These are phyloP conservation scores for Mucor circinelloides DNA, from an alignment of 371 early-diverging fungal species.

Conservation along the genomic window DNA sequence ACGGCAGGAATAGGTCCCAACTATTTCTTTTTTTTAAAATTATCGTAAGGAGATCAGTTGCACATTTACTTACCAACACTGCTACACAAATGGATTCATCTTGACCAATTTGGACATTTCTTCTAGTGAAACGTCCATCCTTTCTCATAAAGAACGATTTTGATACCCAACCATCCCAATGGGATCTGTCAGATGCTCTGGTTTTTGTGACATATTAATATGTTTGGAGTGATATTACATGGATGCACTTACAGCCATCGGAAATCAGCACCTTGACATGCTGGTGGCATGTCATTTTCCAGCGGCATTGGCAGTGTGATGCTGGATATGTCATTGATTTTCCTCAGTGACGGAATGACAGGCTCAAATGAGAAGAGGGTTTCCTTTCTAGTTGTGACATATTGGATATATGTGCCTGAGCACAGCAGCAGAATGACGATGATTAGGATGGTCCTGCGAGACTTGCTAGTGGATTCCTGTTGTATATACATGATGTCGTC, in stretches of 20 bases:
- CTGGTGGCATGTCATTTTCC: slow-evolving; percentile 2
- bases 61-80: slow-evolving; percentile 21
- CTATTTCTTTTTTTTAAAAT: slow-evolving; percentile 18
- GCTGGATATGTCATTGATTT: not conserved
- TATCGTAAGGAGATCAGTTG: not conserved
- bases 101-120: slow-evolving; percentile 15
- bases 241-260: slow-evolving; percentile 32
- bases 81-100: slow-evolving; percentile 27
- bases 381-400: not conserved
- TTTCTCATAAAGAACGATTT: slow-evolving; percentile 30
- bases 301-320: slow-evolving; percentile 3
- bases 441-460: not conserved
- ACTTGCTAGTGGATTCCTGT: not conserved
- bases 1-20: slow-evolving; percentile 48
- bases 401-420: slow-evolving; percentile 6
- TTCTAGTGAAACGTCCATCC: slow-evolving; percentile 27
- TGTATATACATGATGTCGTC: not conserved
- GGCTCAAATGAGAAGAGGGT: not conserved
- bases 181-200: slow-evolving; percentile 27
- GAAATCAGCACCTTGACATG: slow-evolving; percentile 29
- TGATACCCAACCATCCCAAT: slow-evolving; percentile 37
- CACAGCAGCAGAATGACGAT: slow-evolving; percentile 1
- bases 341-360: slow-evolving; percentile 3
- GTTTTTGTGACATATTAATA: not conserved
- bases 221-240: not conserved